Evolutionary conservation across 768 basidiomycete genomes (phyloP), one percentile per base, ranked within the genome.

Genomic region (Coprinopsis marcescibilis): DNA sequence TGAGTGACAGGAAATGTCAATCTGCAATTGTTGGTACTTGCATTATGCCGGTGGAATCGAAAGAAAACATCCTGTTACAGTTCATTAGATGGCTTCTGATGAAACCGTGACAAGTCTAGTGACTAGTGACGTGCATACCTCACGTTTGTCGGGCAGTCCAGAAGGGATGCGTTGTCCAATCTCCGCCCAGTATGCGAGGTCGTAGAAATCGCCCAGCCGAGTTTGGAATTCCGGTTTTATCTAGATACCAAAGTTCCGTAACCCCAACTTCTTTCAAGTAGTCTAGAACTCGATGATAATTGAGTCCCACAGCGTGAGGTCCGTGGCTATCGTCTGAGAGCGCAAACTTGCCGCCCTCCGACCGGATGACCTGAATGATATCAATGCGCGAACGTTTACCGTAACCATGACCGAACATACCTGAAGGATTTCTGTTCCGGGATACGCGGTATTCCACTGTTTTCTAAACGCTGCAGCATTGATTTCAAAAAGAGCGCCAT

Each of bases 241-340:
- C 66, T 44, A 90, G 64, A 64, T 70, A 76, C 83, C 83, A 89
- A 3, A 89, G 57, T 48, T 86, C 79, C 8, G 65, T 55, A 23
- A 96, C 72, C 3, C 76, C 78, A n/a, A 76, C 59, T 2, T 66
- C 66, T 37, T 68, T 65, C 23, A 92, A 68, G 63, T 97, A 98
- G 10, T 72, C 69, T 38, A 68, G 70, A 51, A 86, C 63, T 15
- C 75, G 71, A 45, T 67, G 58, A 56, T 97, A 99, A 63, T 97
- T 91, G 48, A 91, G 70, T 0, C 92, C 93, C 45, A 98, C 92
- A 7, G 81, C 80, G 24, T 81, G 78, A 2, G 91, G 86, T 0
- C 90, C 92, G 57, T 99, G 96, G 43, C 93, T 94, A 66, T 98
- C 96, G 60, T 98, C 96, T 4, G 95, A 98, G 21, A 99, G 73